Evolutionary conservation across 2,329 filamentous ascomycete genomes (phyloP).

Genomic region (Aspergillus sclerotialis): DNA sequence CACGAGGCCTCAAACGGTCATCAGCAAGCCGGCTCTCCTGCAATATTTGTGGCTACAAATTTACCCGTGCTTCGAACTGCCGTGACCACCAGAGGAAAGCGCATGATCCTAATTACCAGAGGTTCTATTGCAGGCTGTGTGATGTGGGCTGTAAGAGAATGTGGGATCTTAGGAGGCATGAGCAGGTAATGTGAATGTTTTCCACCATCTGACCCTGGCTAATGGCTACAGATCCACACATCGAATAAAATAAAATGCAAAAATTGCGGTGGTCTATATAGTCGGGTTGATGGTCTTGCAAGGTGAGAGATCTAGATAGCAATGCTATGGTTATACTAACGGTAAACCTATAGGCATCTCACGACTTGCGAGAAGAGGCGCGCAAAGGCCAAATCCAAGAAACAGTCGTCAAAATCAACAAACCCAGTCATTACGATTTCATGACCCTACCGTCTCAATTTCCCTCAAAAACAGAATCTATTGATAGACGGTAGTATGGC

Average conservation of each 20-base stretch:
- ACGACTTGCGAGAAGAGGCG: background rate
- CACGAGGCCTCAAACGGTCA: too few species aligned
- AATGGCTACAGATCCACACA: conserved; percentile 60
- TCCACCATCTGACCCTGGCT: background rate
- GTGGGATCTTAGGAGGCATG: conserved; percentile 67
- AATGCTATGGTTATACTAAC: background rate
- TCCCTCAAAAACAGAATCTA: too few species aligned
- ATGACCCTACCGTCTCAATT: too few species aligned
- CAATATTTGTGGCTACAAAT: conserved; percentile 67
- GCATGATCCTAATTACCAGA: conserved; percentile 66
- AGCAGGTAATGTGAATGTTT: conserved; percentile 37
- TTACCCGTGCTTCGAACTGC: conserved; percentile 79
- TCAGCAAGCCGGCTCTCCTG: conserved; percentile 63
- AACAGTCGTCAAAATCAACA: background rate
- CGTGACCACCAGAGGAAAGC: conserved; percentile 73
- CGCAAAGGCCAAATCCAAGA: background rate
- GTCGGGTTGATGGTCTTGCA: conserved; percentile 73
- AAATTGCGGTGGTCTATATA: conserved; percentile 65
- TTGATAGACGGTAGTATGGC: too few species aligned
- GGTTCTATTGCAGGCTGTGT: conserved; percentile 65
- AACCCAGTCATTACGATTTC: too few species aligned
- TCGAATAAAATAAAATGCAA: conserved; percentile 63
- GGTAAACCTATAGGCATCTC: background rate
- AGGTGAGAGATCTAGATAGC: conserved; percentile 49
- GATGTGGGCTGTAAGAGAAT: too few species aligned